Evolutionary conservation across 179 eudicot species (phyloP).

Genomic region (Beta lomatogona): DNA sequence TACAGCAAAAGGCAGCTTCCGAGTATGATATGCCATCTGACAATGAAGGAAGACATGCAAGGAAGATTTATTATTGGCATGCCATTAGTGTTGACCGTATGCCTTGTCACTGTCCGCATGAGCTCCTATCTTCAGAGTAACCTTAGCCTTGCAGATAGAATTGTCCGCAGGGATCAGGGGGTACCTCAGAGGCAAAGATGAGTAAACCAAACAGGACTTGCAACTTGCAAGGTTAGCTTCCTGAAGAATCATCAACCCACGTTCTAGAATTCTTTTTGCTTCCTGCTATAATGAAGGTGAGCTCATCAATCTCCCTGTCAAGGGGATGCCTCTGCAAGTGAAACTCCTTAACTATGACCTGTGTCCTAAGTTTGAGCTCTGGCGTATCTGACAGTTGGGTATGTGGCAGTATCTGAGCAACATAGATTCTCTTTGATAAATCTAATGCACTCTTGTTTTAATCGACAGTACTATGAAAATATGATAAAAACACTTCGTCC

Average conservation of each 20-base stretch:
- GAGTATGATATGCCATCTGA: not conserved
- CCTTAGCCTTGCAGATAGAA: not conserved
- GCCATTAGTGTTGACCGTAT: not conserved
- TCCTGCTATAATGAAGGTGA: not conserved
- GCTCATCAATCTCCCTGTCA: not conserved
- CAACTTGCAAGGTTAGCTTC: not conserved
- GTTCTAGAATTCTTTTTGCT: not conserved
- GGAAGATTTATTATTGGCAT: not conserved
- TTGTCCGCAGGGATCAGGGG: not conserved
- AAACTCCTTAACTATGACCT: not conserved
- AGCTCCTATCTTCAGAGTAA: not conserved
- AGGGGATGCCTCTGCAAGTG: not conserved
- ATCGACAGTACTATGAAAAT: not conserved
- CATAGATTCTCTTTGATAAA: too few relatives aligned
- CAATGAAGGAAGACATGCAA: not conserved
- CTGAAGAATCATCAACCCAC: not conserved
- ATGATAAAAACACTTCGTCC: not conserved
- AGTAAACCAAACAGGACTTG: not conserved
- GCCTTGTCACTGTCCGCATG: not conserved
- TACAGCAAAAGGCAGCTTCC: not conserved
- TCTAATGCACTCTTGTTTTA: too few relatives aligned
- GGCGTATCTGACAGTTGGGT: too few relatives aligned
- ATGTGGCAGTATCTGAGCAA: too few relatives aligned
- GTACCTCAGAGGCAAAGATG: not conserved
- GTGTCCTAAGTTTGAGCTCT: too few relatives aligned